These are phyloP conservation scores for Lentinula detonsa DNA, from an alignment of 768 basidiomycete species.

Conservation along the genomic window DNA sequence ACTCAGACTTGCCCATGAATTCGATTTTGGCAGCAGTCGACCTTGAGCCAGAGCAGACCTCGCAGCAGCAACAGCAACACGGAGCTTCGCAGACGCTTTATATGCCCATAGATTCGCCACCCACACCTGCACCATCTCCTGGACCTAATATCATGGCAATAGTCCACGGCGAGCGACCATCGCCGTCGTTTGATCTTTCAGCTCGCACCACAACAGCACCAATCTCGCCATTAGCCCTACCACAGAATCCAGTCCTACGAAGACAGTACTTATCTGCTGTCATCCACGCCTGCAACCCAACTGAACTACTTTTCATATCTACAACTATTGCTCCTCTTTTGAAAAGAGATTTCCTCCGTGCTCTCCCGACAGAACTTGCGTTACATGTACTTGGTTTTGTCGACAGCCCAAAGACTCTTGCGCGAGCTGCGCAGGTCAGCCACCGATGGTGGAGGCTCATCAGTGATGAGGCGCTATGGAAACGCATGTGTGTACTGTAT, in stretches of 20 bases:
- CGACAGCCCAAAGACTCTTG: conserved; percentile 67
- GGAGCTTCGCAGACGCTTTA: conserved; percentile 30
- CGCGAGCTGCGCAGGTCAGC: conserved; percentile 65
- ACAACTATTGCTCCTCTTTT: conserved; percentile 59
- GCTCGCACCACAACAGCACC: conserved; percentile 5
- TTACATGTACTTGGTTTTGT: conserved; percentile 73
- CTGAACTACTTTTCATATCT: conserved; percentile 63
- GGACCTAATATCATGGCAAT: conserved; percentile 19
- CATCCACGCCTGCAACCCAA: conserved; percentile 46
- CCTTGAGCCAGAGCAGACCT: not conserved
- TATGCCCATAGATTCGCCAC: conserved; percentile 51
- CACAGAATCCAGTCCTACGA: conserved; percentile 35
- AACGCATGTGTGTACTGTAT: conserved; percentile 58
- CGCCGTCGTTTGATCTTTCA: conserved; percentile 6
- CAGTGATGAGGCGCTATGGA: conserved; percentile 78
- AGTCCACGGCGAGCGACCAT: conserved; percentile 11
- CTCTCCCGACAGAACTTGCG: conserved; percentile 65
- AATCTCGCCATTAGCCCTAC: conserved; percentile 10
- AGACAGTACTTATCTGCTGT: conserved; percentile 46
- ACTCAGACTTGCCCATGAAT: not conserved
- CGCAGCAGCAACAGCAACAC: not conserved
- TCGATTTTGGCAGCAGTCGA: not conserved
- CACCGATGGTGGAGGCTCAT: conserved; percentile 65
- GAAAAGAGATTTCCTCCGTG: conserved; percentile 45
- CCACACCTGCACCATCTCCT: conserved; percentile 60